Percentiles rank a stretch among this genome's conserved stretches.
These are phyloP conservation scores for Colletotrichum sp. DNA, from an alignment of 2,329 filamentous ascomycete genomes.

Conservation along the genomic window DNA sequence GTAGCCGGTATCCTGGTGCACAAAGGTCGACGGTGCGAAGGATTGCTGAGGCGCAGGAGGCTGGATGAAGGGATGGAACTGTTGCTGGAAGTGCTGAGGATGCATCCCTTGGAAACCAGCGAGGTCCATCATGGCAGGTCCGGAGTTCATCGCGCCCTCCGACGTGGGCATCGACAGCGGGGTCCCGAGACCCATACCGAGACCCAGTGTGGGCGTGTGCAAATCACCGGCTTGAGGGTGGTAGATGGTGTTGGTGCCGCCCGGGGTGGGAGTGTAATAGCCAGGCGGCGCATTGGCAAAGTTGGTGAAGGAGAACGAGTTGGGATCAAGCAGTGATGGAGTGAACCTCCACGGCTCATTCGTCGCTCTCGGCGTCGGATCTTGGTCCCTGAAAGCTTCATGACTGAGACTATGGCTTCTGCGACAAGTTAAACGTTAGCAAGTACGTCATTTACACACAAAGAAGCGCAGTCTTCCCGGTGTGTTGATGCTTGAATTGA, in stretches of 20 bases:
- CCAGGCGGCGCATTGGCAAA: slow-evolving; percentile 82
- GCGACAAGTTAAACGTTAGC: slow-evolving; percentile 18
- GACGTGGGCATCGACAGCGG: slow-evolving; percentile 81
- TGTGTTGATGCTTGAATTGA: not conserved
- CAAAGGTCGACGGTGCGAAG: slow-evolving; percentile 80
- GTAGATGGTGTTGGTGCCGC: slow-evolving; percentile 79
- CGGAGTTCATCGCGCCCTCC: slow-evolving; percentile 66
- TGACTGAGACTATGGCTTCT: slow-evolving; percentile 52
- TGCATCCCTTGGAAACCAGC: slow-evolving; percentile 64
- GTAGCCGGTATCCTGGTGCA: slow-evolving; percentile 81
- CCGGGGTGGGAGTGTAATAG: slow-evolving; percentile 89
- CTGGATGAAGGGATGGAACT: slow-evolving; percentile 75
- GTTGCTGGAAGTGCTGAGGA: slow-evolving; percentile 65
- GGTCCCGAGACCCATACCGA: slow-evolving; percentile 79
- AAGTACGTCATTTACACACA: not conserved
- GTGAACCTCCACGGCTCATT: slow-evolving; percentile 89
- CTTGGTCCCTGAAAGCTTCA: slow-evolving; percentile 68
- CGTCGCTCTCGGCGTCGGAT: slow-evolving; percentile 80
- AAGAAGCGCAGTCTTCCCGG: not conserved
- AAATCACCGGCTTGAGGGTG: slow-evolving; percentile 86
- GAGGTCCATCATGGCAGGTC: slow-evolving; percentile 66
- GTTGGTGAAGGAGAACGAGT: slow-evolving; percentile 78
- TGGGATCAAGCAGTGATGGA: slow-evolving; percentile 85
- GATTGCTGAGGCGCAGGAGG: slow-evolving; percentile 59
- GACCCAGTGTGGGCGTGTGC: slow-evolving; percentile 78